Evolutionary conservation across 352 stramenopile species (phyloP).

Genomic region (Phytopythium aichiense): DNA sequence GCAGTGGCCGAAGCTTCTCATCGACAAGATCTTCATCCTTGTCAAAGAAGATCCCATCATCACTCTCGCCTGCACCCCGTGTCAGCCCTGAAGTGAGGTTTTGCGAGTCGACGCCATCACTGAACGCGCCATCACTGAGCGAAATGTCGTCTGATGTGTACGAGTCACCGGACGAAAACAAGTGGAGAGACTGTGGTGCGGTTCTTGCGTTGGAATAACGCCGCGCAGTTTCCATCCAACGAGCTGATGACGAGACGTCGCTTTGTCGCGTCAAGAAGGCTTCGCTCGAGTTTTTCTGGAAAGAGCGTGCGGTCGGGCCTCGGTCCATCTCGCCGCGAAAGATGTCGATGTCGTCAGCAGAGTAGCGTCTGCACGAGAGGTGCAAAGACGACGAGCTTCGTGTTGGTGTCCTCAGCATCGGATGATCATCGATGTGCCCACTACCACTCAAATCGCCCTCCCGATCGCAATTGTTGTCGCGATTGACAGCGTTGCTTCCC

Average conservation of each 20-base stretch:
- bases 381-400: not conserved
- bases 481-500: not conserved
- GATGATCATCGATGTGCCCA: not conserved
- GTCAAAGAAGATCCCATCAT: not conserved
- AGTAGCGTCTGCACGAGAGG: conserved; percentile 16
- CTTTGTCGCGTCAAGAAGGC: not conserved
- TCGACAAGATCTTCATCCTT: conserved; percentile 41
- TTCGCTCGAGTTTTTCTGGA: not conserved
- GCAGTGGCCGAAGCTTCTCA: conserved; percentile 59
- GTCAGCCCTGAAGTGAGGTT: not conserved
- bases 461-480: not conserved
- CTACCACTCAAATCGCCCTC: not conserved
- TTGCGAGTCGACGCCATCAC: not conserved
- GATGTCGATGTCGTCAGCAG: conserved; percentile 15
- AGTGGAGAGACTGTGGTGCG: not conserved
- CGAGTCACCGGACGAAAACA: conserved; percentile 2
- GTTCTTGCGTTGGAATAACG: not conserved
- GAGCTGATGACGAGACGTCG: not conserved
- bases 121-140: not conserved
- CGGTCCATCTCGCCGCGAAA: not conserved
- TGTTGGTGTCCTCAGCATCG: not conserved
- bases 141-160: conserved; percentile 6
- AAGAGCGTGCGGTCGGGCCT: not conserved
- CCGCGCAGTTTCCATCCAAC: not conserved
- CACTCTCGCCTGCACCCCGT: not conserved